Evolutionary conservation across 2,329 filamentous ascomycete genomes (phyloP).

Genomic region (Fusarium sp.): DNA sequence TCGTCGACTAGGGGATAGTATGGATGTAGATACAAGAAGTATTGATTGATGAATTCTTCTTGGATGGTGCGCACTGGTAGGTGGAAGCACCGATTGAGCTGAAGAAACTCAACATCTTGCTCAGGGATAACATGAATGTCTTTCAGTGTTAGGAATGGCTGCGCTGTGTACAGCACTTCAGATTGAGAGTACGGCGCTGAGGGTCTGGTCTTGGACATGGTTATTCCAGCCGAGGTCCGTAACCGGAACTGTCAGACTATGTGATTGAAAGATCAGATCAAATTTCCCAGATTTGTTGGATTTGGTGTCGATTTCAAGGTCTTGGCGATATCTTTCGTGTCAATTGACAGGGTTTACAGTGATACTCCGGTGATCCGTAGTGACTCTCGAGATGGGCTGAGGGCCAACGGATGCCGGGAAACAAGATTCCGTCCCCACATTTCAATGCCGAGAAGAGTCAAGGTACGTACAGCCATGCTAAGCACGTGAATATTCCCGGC

Average conservation of each 20-base stretch:
- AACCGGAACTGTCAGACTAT: not conserved
- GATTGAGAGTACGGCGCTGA: not conserved
- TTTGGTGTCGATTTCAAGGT: accelerated
- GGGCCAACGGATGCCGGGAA: not conserved
- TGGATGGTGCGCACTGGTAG: not conserved
- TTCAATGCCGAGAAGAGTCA: not conserved
- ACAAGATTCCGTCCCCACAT: not conserved
- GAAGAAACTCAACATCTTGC: conserved; percentile 8
- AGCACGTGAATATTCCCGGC: no score
- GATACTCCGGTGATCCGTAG: not conserved
- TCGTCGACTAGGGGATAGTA: conserved; percentile 31
- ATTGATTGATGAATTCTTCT: conserved; percentile 21
- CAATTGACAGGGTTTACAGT: not conserved
- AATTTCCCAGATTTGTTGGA: not conserved
- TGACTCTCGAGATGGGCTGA: not conserved
- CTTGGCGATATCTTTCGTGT: not conserved
- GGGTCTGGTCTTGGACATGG: not conserved
- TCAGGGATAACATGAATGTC: not conserved
- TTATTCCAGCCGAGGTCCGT: not conserved
- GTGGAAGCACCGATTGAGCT: conserved; percentile 7
- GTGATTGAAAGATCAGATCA: not conserved
- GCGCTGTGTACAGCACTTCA: not conserved
- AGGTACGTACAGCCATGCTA: no score
- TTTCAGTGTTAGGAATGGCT: not conserved
- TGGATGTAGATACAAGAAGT: conserved; percentile 25